These are phyloP conservation scores for Malassezia vespertilionis DNA, from an alignment of 1,284 basidiomycete genomes.

Conservation along the genomic window DNA sequence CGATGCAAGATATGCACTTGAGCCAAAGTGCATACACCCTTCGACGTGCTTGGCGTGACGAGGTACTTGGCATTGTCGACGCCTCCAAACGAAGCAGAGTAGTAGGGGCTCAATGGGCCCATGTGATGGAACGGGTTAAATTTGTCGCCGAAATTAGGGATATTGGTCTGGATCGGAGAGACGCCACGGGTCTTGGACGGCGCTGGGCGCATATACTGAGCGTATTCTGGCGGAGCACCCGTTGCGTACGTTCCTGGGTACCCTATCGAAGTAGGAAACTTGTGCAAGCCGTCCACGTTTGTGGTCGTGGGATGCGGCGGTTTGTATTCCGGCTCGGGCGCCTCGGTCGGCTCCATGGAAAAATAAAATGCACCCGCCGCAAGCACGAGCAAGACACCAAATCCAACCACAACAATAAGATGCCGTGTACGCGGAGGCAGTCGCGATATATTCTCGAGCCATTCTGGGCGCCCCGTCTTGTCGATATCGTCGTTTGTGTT, in stretches of 20 bases:
- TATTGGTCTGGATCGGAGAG: constrained; percentile 32
- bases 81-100: constrained; percentile 30
- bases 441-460: constrained; percentile 10
- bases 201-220: constrained; percentile 33
- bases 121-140: constrained; percentile 42
- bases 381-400: constrained; percentile 18
- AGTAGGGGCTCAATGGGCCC: constrained; percentile 43
- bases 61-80: constrained; percentile 33
- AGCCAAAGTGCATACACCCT: constrained; percentile 23
- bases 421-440: background rate
- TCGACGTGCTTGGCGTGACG: constrained; percentile 19
- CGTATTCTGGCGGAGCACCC: constrained; percentile 30
- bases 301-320: constrained; percentile 22
- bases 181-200: constrained; percentile 23
- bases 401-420: too few species aligned
- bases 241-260: constrained; percentile 37
- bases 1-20: constrained; percentile 44
- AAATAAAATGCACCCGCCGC: constrained; percentile 29
- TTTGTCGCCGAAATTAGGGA: constrained; percentile 23
- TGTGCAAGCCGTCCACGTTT: constrained; percentile 24
- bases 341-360: constrained; percentile 23
- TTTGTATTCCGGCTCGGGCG: constrained; percentile 9
- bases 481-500: constrained; percentile 4
- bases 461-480: constrained; percentile 13
- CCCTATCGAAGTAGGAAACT: constrained; percentile 23